Evolutionary conservation across 1,284 basidiomycete species (phyloP).

Genomic region (Hortiboletus rubellus): DNA sequence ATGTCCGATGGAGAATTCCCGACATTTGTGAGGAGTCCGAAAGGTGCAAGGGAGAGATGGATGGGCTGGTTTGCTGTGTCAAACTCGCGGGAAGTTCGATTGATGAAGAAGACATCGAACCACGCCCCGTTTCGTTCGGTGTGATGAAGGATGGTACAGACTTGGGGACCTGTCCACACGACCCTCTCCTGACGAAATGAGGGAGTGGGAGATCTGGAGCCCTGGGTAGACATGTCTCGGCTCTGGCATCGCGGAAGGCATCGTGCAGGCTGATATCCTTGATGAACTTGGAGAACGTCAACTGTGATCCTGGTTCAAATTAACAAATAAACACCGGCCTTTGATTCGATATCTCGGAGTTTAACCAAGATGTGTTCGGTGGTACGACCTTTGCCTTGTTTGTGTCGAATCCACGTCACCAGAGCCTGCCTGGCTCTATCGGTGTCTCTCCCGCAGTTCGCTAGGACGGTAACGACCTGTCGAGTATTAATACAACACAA

Average conservation of each 20-base stretch:
- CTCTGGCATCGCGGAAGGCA: constrained; percentile 37
- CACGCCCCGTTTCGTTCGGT: background rate
- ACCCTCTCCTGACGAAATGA: background rate
- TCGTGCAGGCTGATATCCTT: constrained; percentile 26
- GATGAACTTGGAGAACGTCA: constrained; percentile 30
- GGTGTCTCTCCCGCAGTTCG: constrained; percentile 34
- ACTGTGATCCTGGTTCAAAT: background rate
- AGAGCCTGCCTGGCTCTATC: constrained; percentile 29
- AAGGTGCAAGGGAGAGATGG: background rate
- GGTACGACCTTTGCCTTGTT: constrained; percentile 30
- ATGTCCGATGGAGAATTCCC: background rate
- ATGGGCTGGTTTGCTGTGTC: background rate
- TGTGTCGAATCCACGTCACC: constrained; percentile 33
- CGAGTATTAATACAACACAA: background rate
- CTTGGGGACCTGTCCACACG: background rate
- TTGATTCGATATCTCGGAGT: constrained; percentile 30
- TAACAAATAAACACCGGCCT: constrained; percentile 20
- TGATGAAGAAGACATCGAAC: background rate
- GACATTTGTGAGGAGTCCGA: constrained; percentile 8
- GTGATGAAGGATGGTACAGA: background rate
- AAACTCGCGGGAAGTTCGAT: background rate
- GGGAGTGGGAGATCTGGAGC: constrained; percentile 31
- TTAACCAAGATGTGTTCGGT: constrained; percentile 35
- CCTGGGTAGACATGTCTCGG: constrained; percentile 28
- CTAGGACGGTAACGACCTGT: constrained; percentile 36